Conservation (phyloP, 75 land plant species). For the Selaginella tamariscina region DNA sequence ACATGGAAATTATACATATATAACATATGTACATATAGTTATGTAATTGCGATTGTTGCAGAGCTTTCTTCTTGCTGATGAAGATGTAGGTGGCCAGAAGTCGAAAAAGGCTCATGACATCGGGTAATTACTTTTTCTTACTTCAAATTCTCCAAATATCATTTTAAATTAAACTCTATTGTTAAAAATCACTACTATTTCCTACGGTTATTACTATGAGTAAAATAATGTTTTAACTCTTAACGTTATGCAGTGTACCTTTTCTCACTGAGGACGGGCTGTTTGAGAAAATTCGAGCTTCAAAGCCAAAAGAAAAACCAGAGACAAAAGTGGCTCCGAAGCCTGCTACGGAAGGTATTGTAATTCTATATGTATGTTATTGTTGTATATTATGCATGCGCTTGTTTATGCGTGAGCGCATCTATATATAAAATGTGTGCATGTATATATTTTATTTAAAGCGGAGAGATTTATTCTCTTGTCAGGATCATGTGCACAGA, state of each 20-base stretch:
- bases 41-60: no score
- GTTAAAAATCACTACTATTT: no score
- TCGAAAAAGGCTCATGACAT: constrained; percentile 85
- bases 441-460: no score
- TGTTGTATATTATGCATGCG: neutral
- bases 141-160: neutral
- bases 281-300: constrained; percentile 76
- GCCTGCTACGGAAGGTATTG: neutral
- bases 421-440: neutral
- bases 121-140: constrained; percentile 35
- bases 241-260: constrained; percentile 33
- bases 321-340: neutral
- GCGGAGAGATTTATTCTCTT: no score
- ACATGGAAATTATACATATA: no score
- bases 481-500: no score
- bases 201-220: neutral
- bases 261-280: constrained; percentile 91
- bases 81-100: constrained; percentile 88
- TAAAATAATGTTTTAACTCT: neutral
- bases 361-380: neutral
- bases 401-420: neutral
- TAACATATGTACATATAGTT: no score
- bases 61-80: constrained; percentile 87
- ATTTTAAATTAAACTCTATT: no score
- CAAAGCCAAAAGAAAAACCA: constrained; percentile 26